Evolutionary conservation across 2,329 filamentous ascomycete species (phyloP).

Genomic region (Phialophora verrucosa): DNA sequence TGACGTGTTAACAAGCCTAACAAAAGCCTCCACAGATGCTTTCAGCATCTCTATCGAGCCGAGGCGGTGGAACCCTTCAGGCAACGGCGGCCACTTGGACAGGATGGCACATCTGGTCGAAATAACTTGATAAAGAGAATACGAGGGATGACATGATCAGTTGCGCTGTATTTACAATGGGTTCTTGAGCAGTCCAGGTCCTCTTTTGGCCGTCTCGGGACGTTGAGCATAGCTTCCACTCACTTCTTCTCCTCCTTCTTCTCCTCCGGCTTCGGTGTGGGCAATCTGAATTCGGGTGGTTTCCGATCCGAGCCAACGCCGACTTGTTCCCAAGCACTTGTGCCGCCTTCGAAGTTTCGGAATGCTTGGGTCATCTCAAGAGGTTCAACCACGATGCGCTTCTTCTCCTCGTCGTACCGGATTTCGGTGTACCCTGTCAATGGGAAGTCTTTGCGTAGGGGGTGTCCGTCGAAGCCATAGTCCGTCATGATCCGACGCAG

Average conservation of each 20-base stretch:
- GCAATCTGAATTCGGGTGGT: constrained; percentile 89
- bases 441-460: constrained; percentile 96
- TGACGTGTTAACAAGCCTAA: neutral
- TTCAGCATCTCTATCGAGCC: neutral
- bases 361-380: constrained; percentile 97
- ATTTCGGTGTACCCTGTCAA: constrained; percentile 98
- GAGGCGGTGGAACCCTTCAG: too few relatives aligned
- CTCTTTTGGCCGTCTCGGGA: neutral
- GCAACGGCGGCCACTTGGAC: neutral
- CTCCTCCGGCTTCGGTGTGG: constrained; percentile 93
- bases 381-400: constrained; percentile 97
- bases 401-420: constrained; percentile 99
- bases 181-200: neutral
- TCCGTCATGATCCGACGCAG: constrained; percentile 98
- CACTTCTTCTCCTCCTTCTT: constrained; percentile 86
- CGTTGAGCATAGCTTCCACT: constrained; percentile 47
- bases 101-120: neutral
- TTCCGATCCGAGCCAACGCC: constrained; percentile 75
- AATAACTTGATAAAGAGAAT: neutral
- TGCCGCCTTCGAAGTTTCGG: constrained; percentile 95
- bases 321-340: constrained; percentile 72
- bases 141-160: neutral
- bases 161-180: neutral
- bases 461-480: constrained; percentile 98
- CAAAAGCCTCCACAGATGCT: neutral